A percentile compares a stretch with the other conserved stretches of the same genome.
phyloP scores from a whole-genome alignment of 345 rosid genomes.

The Nasturtium officinale region DNA sequence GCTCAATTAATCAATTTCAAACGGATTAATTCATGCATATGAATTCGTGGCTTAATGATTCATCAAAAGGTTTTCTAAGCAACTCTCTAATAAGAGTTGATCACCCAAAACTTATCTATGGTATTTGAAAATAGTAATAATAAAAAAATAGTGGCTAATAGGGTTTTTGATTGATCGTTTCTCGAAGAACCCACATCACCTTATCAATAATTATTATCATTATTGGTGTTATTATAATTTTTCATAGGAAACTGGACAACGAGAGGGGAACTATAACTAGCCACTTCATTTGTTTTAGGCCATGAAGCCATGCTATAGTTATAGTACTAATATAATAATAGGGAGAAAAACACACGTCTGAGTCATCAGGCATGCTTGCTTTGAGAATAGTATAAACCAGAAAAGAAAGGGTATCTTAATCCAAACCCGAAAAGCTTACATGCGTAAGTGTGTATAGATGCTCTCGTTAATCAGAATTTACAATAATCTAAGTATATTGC shows the following conservation, averaged over 20 bases:
- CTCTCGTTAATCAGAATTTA: conserved; percentile 40
- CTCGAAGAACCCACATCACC: conserved; percentile 36
- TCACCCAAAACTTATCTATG: background rate
- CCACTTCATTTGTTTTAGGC: conserved; percentile 33
- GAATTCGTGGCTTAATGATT: conserved; percentile 5
- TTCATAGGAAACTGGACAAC: conserved; percentile 40
- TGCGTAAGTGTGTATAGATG: conserved; percentile 42
- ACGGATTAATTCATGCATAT: background rate
- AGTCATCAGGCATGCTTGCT: conserved; percentile 47
- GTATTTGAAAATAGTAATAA: background rate
- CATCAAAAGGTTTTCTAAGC: background rate
- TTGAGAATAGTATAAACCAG: conserved; percentile 42
- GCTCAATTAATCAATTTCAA: background rate
- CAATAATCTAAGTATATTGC: conserved; percentile 38
- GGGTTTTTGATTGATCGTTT: conserved; percentile 35
- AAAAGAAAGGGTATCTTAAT: conserved; percentile 38
- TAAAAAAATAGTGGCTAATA: conserved; percentile 1
- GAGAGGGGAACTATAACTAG: conserved; percentile 41
- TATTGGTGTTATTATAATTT: conserved; percentile 16
- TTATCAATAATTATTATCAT: conserved; percentile 33
- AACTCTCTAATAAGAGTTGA: background rate
- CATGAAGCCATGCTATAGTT: conserved; percentile 29
- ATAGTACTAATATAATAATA: conserved; percentile 7
- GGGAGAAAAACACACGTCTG: conserved; percentile 17
- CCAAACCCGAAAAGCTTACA: conserved; percentile 39